These are phyloP conservation scores for Diaporthe velutina DNA, from an alignment of 2,329 filamentous ascomycete genomes.

Conservation along the genomic window DNA sequence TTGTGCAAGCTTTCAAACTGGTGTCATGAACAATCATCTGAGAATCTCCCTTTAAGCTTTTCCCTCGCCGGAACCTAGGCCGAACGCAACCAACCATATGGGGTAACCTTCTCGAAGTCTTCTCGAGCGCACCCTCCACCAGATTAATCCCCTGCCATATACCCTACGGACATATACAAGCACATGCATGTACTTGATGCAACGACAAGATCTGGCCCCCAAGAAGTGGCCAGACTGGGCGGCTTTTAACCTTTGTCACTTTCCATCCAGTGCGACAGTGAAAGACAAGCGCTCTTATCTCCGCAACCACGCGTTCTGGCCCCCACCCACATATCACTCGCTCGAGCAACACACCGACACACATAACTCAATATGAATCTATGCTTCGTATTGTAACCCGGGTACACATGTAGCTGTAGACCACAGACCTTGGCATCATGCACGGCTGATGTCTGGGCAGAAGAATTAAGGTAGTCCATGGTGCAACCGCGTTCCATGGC, in stretches of 20 bases:
- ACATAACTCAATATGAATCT: constrained; percentile 16
- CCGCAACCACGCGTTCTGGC: background rate
- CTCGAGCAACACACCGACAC: constrained; percentile 11
- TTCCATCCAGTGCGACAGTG: background rate
- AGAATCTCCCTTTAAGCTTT: constrained; percentile 20
- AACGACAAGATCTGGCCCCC: constrained; percentile 6
- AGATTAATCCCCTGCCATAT: background rate
- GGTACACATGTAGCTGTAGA: background rate
- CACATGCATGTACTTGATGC: background rate
- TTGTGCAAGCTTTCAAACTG: constrained; percentile 28
- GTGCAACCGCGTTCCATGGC: constrained; percentile 13
- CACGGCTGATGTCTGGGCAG: constrained; percentile 12
- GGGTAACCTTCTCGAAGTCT: constrained; percentile 19
- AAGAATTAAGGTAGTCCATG: background rate
- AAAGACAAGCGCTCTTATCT: background rate
- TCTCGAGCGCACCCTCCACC: background rate
- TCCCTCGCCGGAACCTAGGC: constrained; percentile 1
- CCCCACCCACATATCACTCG: background rate
- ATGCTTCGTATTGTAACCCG: background rate
- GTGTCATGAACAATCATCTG: constrained; percentile 25
- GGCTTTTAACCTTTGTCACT: background rate
- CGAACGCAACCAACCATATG: background rate
- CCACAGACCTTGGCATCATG: constrained; percentile 11
- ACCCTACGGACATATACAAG: background rate
- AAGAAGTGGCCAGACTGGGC: background rate